phyloP scores from a whole-genome alignment of 208 protist genomes.

The Polymyxa betae region DNA sequence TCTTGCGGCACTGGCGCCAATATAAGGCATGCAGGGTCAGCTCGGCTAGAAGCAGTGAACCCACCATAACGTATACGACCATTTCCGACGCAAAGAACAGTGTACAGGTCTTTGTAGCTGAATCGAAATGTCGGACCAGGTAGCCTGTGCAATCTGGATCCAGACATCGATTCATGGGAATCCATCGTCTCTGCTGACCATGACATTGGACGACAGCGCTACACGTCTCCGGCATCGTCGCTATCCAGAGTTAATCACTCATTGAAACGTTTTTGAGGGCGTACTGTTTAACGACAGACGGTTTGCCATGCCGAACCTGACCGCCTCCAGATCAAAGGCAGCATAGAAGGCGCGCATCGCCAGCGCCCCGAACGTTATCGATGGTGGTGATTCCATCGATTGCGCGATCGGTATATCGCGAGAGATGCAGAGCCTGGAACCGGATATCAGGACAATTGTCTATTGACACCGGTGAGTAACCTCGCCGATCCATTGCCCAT shows the following conservation, averaged over 20 bases:
- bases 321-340: neutral
- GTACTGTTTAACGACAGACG: neutral
- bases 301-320: neutral
- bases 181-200: neutral
- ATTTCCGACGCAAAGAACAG: neutral
- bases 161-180: neutral
- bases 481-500: neutral
- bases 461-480: neutral
- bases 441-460: neutral
- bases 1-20: neutral
- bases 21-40: neutral
- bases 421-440: slow-evolving; percentile 40
- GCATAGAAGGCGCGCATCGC: neutral
- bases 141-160: slow-evolving; percentile 19
- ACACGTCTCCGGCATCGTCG: neutral
- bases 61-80: neutral
- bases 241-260: neutral
- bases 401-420: neutral
- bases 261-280: neutral
- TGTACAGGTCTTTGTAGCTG: neutral
- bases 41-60: neutral
- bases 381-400: neutral
- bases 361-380: slow-evolving; percentile 39
- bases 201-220: neutral
- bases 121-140: neutral